A percentile compares a stretch with the other conserved stretches of the same genome.
phyloP scores from a whole-genome alignment of 441 rosid species.

The Oxalis stricta region DNA sequence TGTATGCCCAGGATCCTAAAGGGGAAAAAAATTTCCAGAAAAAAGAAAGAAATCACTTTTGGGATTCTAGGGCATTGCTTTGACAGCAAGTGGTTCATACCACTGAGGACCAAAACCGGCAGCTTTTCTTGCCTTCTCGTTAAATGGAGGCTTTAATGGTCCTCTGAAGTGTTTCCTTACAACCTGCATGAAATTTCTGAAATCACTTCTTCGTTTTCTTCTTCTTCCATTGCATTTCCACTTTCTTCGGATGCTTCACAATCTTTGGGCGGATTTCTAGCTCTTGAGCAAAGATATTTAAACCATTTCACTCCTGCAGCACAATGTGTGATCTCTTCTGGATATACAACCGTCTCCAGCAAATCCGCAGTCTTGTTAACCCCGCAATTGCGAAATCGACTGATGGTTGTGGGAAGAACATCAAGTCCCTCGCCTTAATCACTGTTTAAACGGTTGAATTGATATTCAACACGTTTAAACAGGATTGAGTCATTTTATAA shows the following conservation, averaged over 20 bases:
- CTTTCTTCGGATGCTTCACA: conserved; percentile 9
- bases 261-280: conserved; percentile 9
- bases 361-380: conserved; percentile 65
- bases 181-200: conserved; percentile 43
- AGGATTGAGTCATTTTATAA: too few species aligned
- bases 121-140: conserved; percentile 63
- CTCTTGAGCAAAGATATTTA: conserved; percentile 34
- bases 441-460: too few species aligned
- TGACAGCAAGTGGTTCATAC: conserved; percentile 78
- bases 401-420: conserved; percentile 71
- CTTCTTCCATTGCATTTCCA: conserved; percentile 11
- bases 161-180: conserved; percentile 73
- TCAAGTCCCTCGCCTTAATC: conserved; percentile 93
- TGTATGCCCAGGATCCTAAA: too few species aligned
- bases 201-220: conserved; percentile 31
- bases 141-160: conserved; percentile 76
- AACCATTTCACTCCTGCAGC: conserved; percentile 68
- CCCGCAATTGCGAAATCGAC: conserved; percentile 68
- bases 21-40: too few species aligned
- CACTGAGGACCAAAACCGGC: conserved; percentile 85
- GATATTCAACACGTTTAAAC: too few species aligned
- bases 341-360: conserved; percentile 60
- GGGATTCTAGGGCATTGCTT: conserved; percentile 17
- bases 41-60: too few species aligned
- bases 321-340: conserved; percentile 71